Conservation (phyloP, 352 stramenopile species). For the Peronospora tabacina region DNA sequence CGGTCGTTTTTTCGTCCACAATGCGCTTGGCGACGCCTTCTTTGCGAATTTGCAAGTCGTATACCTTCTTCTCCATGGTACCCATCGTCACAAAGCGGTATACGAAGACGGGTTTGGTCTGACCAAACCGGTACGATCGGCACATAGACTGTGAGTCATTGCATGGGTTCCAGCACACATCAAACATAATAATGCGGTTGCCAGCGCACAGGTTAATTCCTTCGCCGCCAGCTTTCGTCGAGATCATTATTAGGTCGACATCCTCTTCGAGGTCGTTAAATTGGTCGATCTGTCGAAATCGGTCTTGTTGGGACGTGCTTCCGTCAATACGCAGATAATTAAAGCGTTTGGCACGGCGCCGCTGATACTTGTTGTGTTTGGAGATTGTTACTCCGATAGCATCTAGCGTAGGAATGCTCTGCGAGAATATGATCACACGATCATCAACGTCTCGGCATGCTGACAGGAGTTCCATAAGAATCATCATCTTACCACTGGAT, state of each 20-base stretch:
- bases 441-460: conserved; percentile 66
- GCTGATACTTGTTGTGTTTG: conserved; percentile 50
- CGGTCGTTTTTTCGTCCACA: conserved; percentile 80
- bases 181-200: conserved; percentile 88
- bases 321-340: conserved; percentile 77
- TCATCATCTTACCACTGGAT: conserved; percentile 82
- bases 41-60: conserved; percentile 87
- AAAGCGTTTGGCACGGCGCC: conserved; percentile 38
- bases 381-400: conserved; percentile 66
- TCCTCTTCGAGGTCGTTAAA: conserved; percentile 83
- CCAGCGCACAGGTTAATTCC: conserved; percentile 85
- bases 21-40: conserved; percentile 85
- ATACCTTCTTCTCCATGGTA: conserved; percentile 92
- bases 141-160: conserved; percentile 91
- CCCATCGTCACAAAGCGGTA: conserved; percentile 88
- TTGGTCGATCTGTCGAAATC: conserved; percentile 68
- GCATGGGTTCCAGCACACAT: conserved; percentile 89
- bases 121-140: conserved; percentile 88
- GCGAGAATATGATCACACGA: conserved; percentile 85
- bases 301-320: conserved; percentile 66
- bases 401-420: conserved; percentile 84
- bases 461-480: conserved; percentile 72
- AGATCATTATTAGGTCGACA: conserved; percentile 83
- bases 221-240: conserved; percentile 80
- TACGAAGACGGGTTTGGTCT: conserved; percentile 88